These are phyloP conservation scores for Candida smagusa DNA, from an alignment of 1,139 yeast species.

Conservation along the genomic window DNA sequence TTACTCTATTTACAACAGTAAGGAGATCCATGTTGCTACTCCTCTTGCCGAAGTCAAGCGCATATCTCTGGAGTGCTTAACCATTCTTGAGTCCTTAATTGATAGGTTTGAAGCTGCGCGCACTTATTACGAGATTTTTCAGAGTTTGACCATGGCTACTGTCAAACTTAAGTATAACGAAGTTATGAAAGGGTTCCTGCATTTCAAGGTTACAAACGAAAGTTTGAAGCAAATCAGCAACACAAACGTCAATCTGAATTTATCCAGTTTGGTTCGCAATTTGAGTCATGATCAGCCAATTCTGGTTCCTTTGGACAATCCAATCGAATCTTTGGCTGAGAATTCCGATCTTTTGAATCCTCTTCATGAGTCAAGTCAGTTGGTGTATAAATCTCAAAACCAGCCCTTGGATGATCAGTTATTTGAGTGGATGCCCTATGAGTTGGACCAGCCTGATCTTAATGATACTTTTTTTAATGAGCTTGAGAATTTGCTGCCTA, in stretches of 20 bases:
- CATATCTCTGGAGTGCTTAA: conserved; percentile 55
- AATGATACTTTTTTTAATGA: conserved; percentile 45
- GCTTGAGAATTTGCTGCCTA: conserved; percentile 30
- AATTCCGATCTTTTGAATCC: conserved; percentile 4
- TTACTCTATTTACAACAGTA: conserved; percentile 70
- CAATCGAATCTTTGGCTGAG: not conserved
- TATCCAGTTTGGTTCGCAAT: conserved; percentile 36
- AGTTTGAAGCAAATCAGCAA: conserved; percentile 23
- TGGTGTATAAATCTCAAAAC: conserved; percentile 18
- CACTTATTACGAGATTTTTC: conserved; percentile 69
- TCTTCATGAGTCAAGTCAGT: conserved; percentile 3
- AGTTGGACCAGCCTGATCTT: conserved; percentile 18
- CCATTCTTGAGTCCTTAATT: conserved; percentile 57
- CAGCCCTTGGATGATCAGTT: not conserved
- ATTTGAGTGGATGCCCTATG: not conserved
- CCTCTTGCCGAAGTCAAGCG: conserved; percentile 52
- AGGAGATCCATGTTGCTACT: conserved; percentile 46
- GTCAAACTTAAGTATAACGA: conserved; percentile 58
- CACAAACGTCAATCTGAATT: conserved; percentile 37
- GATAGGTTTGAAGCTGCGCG: conserved; percentile 79
- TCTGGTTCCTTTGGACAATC: not conserved
- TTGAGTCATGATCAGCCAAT: conserved; percentile 12
- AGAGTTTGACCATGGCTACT: conserved; percentile 69
- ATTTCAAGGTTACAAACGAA: conserved; percentile 13
- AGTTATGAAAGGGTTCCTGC: conserved; percentile 23